These are phyloP conservation scores for Rubus parviflorus DNA, from an alignment of 306 rosid species.

Conservation along the genomic window DNA sequence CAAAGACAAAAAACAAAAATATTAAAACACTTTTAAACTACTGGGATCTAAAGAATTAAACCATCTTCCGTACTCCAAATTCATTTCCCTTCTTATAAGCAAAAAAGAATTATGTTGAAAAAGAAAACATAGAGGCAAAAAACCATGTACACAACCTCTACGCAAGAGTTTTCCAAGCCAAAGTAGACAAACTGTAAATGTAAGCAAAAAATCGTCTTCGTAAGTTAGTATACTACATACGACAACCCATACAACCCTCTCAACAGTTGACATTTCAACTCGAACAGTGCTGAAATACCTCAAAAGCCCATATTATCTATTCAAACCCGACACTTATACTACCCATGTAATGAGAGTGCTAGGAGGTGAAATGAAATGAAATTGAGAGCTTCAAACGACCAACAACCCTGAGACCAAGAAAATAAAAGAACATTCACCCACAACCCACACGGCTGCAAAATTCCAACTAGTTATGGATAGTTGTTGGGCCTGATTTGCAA, in stretches of 20 bases:
- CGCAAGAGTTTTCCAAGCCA: not conserved
- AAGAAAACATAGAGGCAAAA: not conserved
- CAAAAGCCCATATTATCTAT: not conserved
- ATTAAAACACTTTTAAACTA: not conserved
- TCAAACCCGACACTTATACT: not conserved
- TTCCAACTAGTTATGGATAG: not conserved
- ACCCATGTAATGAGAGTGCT: not conserved
- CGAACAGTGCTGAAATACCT: not conserved
- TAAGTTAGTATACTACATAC: not conserved
- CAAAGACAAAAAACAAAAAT: not conserved
- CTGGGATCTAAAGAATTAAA: not conserved
- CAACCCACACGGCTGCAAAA: not conserved
- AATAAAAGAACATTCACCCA: not conserved
- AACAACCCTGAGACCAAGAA: not conserved
- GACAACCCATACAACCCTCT: not conserved
- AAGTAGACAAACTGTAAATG: not conserved
- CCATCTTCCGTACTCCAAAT: not conserved
- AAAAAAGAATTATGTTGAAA: not conserved
- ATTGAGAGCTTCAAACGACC: not conserved
- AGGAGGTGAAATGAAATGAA: not conserved
- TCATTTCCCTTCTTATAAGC: not conserved
- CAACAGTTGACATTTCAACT: not conserved
- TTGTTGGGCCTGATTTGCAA: not conserved
- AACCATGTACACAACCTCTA: not conserved
- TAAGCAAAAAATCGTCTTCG: not conserved